phyloP scores from a whole-genome alignment of 106 monocot species.

The Vanilla planifolia region DNA sequence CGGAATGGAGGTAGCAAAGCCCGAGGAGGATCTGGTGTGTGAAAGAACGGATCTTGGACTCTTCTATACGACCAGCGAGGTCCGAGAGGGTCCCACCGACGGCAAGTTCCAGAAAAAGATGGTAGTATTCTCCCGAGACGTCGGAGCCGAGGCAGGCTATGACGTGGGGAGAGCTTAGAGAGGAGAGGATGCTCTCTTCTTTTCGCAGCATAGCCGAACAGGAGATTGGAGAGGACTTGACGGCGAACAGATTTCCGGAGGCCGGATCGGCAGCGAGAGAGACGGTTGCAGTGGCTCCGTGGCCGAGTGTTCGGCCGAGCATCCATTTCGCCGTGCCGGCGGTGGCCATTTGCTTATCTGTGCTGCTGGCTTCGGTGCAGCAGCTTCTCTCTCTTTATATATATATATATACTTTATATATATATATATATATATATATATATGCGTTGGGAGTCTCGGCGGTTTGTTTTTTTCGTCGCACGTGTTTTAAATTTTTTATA shows the following conservation, averaged over 20 bases:
- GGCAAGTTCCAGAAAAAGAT: conserved; percentile 10
- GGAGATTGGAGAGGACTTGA: background rate
- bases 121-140: background rate
- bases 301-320: background rate
- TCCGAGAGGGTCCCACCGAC: conserved; percentile 1
- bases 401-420: no score
- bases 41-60: conserved; percentile 9
- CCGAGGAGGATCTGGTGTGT: conserved; percentile 6
- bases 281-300: conserved; percentile 4
- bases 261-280: background rate
- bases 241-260: conserved; percentile 7
- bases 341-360: no score
- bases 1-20: conserved; percentile 4
- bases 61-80: background rate
- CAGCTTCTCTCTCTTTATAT: no score
- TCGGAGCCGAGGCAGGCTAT: conserved; percentile 1
- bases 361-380: no score
- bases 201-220: background rate
- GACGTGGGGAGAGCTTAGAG: background rate
- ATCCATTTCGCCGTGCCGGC: background rate
- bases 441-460: no score
- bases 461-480: no score
- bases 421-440: no score
- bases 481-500: no score
- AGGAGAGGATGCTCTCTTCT: conserved; percentile 9